Percentiles rank a stretch among this genome's conserved stretches.
phyloP scores from a whole-genome alignment of 2,329 filamentous ascomycete species.

The Aspergillus sp. region DNA sequence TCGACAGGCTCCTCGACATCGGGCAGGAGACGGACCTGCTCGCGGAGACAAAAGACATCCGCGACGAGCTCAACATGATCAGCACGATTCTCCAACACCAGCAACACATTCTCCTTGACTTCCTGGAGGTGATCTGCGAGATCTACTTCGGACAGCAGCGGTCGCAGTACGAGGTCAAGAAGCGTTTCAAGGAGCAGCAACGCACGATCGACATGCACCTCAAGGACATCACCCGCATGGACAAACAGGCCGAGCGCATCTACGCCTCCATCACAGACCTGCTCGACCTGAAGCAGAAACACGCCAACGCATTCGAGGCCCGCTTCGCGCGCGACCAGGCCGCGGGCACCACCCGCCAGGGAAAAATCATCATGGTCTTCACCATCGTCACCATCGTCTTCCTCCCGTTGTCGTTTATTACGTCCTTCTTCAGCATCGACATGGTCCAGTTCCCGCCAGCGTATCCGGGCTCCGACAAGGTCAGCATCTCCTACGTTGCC shows the following conservation, averaged over 20 bases:
- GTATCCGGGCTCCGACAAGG: conserved; percentile 18
- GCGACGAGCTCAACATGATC: conserved; percentile 58
- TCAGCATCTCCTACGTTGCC: conserved; percentile 43
- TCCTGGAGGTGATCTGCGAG: conserved; percentile 28
- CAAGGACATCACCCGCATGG: conserved; percentile 55
- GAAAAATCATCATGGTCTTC: conserved; percentile 50
- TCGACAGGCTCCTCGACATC: conserved; percentile 42
- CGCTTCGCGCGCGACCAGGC: conserved; percentile 51
- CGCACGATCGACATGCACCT: conserved; percentile 49
- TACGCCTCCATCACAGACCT: conserved; percentile 53
- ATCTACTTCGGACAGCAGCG: conserved; percentile 25
- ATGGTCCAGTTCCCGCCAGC: conserved; percentile 39
- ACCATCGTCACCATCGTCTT: conserved; percentile 53
- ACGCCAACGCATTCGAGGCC: conserved; percentile 58
- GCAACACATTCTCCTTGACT: conserved; percentile 25
- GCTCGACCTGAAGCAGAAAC: conserved; percentile 60
- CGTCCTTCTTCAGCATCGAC: conserved; percentile 48
- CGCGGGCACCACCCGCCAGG: conserved; percentile 49
- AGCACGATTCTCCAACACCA: conserved; percentile 31
- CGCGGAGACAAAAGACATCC: conserved; percentile 57
- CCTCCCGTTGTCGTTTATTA: conserved; percentile 47
- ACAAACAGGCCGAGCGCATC: conserved; percentile 51
- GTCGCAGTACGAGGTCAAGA: conserved; percentile 42
- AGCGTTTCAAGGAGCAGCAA: conserved; percentile 48
- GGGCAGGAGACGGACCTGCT: conserved; percentile 52